A percentile compares a stretch with the other conserved stretches of the same genome.
phyloP scores from a whole-genome alignment of 169 alveolate genomes.

The Plasmodium cynomolgi region DNA sequence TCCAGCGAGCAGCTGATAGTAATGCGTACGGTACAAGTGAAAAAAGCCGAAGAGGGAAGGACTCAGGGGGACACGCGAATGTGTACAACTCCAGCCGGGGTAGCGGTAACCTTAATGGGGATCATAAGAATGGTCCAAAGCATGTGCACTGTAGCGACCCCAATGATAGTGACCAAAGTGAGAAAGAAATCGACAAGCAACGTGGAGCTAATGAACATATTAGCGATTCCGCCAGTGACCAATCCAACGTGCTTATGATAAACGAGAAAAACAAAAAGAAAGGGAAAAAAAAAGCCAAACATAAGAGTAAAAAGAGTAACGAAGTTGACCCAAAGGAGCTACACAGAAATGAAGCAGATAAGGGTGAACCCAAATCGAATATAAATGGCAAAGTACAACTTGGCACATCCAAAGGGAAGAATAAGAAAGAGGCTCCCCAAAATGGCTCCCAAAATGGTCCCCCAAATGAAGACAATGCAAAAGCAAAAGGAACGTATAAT shows the following conservation, averaged over 20 bases:
- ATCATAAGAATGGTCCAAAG: neutral
- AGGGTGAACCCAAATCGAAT: neutral
- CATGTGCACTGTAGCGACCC: neutral
- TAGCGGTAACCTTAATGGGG: neutral
- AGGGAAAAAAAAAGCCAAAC: neutral
- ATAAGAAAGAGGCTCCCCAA: neutral
- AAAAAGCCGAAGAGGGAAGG: neutral
- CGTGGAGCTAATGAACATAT: neutral
- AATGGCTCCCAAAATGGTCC: neutral
- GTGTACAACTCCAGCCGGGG: neutral
- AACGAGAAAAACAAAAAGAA: slow-evolving; percentile 5
- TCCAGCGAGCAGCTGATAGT: neutral
- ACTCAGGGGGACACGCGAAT: neutral
- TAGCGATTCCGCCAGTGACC: neutral
- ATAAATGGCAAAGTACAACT: neutral
- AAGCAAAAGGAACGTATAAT: neutral
- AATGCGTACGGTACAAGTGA: neutral
- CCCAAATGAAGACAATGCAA: neutral
- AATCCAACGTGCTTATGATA: neutral
- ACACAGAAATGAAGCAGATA: neutral
- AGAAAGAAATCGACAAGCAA: neutral
- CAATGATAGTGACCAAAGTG: neutral
- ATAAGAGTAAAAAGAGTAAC: neutral
- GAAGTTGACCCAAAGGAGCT: neutral
- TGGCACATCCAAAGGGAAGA: neutral